Base-by-base conservation (phyloP, 371 early-diverging fungal genomes). In the Polyrhizophydium stewartii region DNA sequence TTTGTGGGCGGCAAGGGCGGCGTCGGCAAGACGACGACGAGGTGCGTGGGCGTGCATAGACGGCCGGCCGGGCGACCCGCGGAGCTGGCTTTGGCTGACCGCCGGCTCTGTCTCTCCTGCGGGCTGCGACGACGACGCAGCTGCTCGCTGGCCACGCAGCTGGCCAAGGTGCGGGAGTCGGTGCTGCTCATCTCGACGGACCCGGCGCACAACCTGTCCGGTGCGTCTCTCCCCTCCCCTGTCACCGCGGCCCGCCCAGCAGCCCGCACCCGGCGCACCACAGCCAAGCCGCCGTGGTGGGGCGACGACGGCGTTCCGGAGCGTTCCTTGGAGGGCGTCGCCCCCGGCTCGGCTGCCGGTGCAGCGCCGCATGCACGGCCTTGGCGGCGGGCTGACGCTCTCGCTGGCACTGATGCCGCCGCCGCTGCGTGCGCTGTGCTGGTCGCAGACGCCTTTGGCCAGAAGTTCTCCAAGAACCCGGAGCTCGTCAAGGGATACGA, bases 1-100 rank as follows among this genome's bases (percentile, higher is more conserved):
- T 98, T 98, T 80, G 96, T 96, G 47, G 98, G 97, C 67, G 97
- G 97, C 63, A 98, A 98, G 76, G 98, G 98, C 64, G 98, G 98
- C 73, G 97, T 98, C 63, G 98, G 97, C 77, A 95, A 91, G 80
- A 81, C 81, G 2, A 78, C 78, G 13, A 74, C 76, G 16, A 66
- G 67, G 70, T 72, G 24, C 28, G 35, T 35, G 35, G 7, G 25
- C 55, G 22, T 35, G 22, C 61, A 32, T 27, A 16, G 24, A 37
- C 3, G 6, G 17, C 27, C 6, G 22, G 22, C 30, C 52, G 5
- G 30, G 21, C 17, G n/a, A n/a, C n/a, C n/a, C n/a, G n/a, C n/a
- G n/a, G n/a, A n/a, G n/a, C n/a, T n/a, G n/a, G n/a, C n/a, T n/a
- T n/a, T n/a, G n/a, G n/a, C n/a, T n/a, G n/a, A n/a, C n/a, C n/a